Evolutionary conservation across 805 yeast genomes (phyloP).

Genomic region (Lachancea cidri): DNA sequence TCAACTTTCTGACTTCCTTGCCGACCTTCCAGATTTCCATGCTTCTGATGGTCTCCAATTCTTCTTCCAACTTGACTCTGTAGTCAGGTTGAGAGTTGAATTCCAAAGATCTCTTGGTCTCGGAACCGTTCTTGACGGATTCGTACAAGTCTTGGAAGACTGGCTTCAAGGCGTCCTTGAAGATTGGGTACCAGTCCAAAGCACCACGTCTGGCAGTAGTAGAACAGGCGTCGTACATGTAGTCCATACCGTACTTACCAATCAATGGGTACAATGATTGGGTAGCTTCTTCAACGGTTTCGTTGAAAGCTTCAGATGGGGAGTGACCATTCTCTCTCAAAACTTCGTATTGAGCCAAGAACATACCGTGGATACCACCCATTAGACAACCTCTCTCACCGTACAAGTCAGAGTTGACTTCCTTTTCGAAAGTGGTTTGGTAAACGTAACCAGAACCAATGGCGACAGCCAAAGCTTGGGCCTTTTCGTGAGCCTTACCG

Average conservation of each 20-base stretch:
- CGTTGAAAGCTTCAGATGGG: slow-evolving; percentile 99
- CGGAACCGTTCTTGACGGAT: slow-evolving; percentile 92
- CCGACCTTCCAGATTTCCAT: slow-evolving; percentile 99
- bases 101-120: slow-evolving; percentile 96
- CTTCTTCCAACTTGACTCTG: slow-evolving; percentile 93
- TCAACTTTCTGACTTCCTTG: slow-evolving; percentile 98
- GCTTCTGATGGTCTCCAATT: slow-evolving; percentile 86
- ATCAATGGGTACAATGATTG: slow-evolving; percentile 98
- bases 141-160: slow-evolving; percentile 95
- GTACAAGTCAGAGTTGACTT: slow-evolving; percentile 97
- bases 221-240: slow-evolving; percentile 99
- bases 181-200: slow-evolving; percentile 98
- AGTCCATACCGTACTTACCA: slow-evolving; percentile 99
- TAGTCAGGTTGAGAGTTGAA: slow-evolving; percentile 98
- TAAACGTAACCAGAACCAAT: slow-evolving; percentile 99
- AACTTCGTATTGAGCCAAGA: slow-evolving; percentile 99
- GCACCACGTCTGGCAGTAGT: slow-evolving; percentile 99
- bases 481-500: slow-evolving; percentile 99
- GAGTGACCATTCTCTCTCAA: slow-evolving; percentile 99
- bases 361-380: slow-evolving; percentile 99
- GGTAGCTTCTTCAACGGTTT: slow-evolving; percentile 99
- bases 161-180: slow-evolving; percentile 98
- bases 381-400: slow-evolving; percentile 99
- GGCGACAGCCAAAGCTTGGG: slow-evolving; percentile 97
- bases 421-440: slow-evolving; percentile 99